Conservation (phyloP, 1,139 yeast species). For the Kodamaea suecica region DNA sequence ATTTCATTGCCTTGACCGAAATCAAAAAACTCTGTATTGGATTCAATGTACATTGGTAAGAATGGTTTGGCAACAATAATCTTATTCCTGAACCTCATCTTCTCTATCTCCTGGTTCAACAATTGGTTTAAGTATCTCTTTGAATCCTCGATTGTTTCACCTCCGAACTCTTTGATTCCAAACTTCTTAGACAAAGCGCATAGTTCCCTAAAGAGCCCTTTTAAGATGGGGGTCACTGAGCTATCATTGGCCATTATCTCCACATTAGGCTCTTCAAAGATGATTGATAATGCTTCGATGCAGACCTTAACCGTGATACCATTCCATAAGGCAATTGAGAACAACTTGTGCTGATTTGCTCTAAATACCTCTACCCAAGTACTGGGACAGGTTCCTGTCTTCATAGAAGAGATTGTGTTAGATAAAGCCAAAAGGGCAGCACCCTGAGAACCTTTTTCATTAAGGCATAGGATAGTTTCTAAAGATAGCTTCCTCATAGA, state of each 20-base stretch:
- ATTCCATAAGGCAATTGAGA: constrained; percentile 13
- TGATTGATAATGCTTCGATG: constrained; percentile 19
- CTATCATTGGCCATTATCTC: constrained; percentile 12
- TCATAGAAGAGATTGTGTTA: not conserved
- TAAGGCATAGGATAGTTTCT: not conserved
- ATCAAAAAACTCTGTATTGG: constrained; percentile 18
- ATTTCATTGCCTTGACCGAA: constrained; percentile 20
- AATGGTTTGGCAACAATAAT: constrained; percentile 3
- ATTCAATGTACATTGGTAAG: constrained; percentile 14
- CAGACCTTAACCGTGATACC: constrained; percentile 15
- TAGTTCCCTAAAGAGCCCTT: constrained; percentile 22
- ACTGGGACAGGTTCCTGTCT: too few species aligned
- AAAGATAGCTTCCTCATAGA: not conserved
- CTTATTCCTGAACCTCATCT: constrained; percentile 1
- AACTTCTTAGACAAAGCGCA: constrained; percentile 10
- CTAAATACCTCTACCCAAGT: not conserved
- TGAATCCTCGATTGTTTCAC: constrained; percentile 1
- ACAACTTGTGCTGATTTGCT: not conserved
- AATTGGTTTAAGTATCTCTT: constrained; percentile 1
- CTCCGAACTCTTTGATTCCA: not conserved
- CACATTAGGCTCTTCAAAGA: constrained; percentile 22
- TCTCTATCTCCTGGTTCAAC: constrained; percentile 4
- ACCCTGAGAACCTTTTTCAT: not conserved
- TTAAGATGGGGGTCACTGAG: constrained; percentile 16
- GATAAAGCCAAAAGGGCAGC: too few species aligned